Percentiles rank a stretch among this genome's conserved stretches.
phyloP scores from a whole-genome alignment of 164 flowering plant genomes.

The Annona squamosa region DNA sequence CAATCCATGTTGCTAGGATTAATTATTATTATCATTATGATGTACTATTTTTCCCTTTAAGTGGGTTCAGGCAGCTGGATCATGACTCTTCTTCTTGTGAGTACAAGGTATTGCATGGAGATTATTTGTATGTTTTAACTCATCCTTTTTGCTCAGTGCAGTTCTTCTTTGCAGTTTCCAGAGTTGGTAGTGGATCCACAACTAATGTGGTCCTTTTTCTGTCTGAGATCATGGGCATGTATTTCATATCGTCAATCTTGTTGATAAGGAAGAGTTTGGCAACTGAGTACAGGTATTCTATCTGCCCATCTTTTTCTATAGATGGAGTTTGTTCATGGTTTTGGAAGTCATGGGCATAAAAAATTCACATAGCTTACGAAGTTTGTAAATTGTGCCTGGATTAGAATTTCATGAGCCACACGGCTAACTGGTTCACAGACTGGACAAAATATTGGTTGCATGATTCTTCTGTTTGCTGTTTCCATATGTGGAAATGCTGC shows the following conservation, averaged over 20 bases:
- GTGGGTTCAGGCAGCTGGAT: too few relatives aligned
- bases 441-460: neutral
- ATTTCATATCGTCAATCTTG: conserved; percentile 90
- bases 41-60: too few relatives aligned
- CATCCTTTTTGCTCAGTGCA: conserved; percentile 27
- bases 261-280: conserved; percentile 93
- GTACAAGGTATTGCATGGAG: neutral
- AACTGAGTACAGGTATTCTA: conserved; percentile 72
- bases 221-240: conserved; percentile 98
- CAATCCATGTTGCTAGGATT: too few relatives aligned
- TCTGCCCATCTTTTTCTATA: neutral
- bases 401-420: too few relatives aligned
- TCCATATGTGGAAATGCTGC: neutral
- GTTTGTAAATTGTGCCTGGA: too few relatives aligned
- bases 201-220: conserved; percentile 94
- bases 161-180: conserved; percentile 97
- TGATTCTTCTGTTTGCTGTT: neutral
- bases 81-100: too few relatives aligned
- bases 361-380: too few relatives aligned
- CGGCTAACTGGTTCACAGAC: neutral
- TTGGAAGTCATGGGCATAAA: neutral
- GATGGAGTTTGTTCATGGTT: conserved; percentile 3
- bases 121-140: neutral
- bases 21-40: too few relatives aligned
- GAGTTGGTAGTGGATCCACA: conserved; percentile 96